phyloP scores from a whole-genome alignment of 1,139 yeast species.

The Zygosaccharomyces sapae region DNA sequence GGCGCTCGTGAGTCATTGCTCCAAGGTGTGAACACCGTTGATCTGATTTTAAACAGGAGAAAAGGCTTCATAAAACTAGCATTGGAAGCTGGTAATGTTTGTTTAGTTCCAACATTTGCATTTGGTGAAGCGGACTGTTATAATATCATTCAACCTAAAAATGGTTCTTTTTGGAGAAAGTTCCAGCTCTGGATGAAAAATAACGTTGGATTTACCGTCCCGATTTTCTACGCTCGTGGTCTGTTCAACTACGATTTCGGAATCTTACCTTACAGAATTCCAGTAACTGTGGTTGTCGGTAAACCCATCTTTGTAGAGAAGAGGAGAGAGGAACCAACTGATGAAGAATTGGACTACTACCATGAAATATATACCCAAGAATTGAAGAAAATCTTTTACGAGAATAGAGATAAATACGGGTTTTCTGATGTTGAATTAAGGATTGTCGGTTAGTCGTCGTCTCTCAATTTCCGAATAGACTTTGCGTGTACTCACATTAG shows the following conservation, averaged over 20 bases:
- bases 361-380: slow-evolving; percentile 71
- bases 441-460: slow-evolving; percentile 21
- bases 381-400: slow-evolving; percentile 61
- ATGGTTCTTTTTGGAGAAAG: slow-evolving; percentile 50
- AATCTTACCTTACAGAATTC: slow-evolving; percentile 75
- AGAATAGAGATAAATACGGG: slow-evolving; percentile 59
- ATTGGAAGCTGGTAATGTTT: slow-evolving; percentile 68
- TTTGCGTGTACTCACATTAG: not conserved
- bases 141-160: slow-evolving; percentile 55
- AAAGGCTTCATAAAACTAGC: slow-evolving; percentile 90
- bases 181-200: slow-evolving; percentile 71
- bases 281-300: slow-evolving; percentile 78
- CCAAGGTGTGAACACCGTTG: slow-evolving; percentile 57
- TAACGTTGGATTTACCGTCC: slow-evolving; percentile 75
- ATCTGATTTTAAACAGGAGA: slow-evolving; percentile 69
- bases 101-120: slow-evolving; percentile 81
- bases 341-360: slow-evolving; percentile 58
- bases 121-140: slow-evolving; percentile 90
- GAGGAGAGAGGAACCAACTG: slow-evolving; percentile 42
- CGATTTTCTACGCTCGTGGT: slow-evolving; percentile 90
- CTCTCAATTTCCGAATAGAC: not conserved
- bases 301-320: slow-evolving; percentile 68
- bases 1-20: slow-evolving; percentile 90
- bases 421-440: slow-evolving; percentile 45
- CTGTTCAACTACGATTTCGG: slow-evolving; percentile 92